A percentile compares a stretch with the other conserved stretches of the same genome.
These are phyloP conservation scores for Pseudogymnoascus sp. DNA, from an alignment of 2,329 filamentous ascomycete species.

Conservation along the genomic window DNA sequence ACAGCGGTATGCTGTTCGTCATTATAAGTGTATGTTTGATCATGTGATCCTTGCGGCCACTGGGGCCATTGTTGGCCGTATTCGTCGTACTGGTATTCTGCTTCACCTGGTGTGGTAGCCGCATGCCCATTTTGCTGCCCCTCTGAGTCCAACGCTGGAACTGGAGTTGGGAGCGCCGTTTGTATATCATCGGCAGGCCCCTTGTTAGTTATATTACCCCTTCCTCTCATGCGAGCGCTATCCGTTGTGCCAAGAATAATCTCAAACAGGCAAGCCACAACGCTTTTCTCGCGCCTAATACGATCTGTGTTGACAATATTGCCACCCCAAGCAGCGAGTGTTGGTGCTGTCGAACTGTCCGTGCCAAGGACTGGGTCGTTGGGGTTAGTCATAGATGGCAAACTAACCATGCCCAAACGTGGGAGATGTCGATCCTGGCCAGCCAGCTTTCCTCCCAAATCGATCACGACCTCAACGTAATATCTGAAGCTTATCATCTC, in stretches of 20 bases:
- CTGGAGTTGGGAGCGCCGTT: slow-evolving; percentile 16
- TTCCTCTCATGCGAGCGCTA: slow-evolving; percentile 39
- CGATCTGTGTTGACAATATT: slow-evolving; percentile 82
- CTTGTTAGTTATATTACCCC: slow-evolving; percentile 18
- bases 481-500: slow-evolving; percentile 95
- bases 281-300: slow-evolving; percentile 79
- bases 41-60: slow-evolving; percentile 5
- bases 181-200: neutral
- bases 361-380: slow-evolving; percentile 16
- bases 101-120: neutral
- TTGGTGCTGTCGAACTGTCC: slow-evolving; percentile 36
- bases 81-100: slow-evolving; percentile 1
- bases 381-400: slow-evolving; percentile 18
- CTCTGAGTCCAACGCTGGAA: slow-evolving; percentile 25
- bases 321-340: slow-evolving; percentile 49
- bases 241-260: slow-evolving; percentile 81
- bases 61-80: neutral
- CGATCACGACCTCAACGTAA: slow-evolving; percentile 84
- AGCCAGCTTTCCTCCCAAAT: slow-evolving; percentile 78
- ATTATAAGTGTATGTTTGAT: slow-evolving; percentile 24
- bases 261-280: slow-evolving; percentile 82
- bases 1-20: slow-evolving; percentile 27
- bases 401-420: slow-evolving; percentile 23
- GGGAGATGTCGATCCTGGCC: slow-evolving; percentile 45
- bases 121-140: slow-evolving; percentile 25